A percentile compares a stretch with the other conserved stretches of the same genome.
Conservation (phyloP, 1,284 basidiomycete species). For the Schizophyllum commune region DNA sequence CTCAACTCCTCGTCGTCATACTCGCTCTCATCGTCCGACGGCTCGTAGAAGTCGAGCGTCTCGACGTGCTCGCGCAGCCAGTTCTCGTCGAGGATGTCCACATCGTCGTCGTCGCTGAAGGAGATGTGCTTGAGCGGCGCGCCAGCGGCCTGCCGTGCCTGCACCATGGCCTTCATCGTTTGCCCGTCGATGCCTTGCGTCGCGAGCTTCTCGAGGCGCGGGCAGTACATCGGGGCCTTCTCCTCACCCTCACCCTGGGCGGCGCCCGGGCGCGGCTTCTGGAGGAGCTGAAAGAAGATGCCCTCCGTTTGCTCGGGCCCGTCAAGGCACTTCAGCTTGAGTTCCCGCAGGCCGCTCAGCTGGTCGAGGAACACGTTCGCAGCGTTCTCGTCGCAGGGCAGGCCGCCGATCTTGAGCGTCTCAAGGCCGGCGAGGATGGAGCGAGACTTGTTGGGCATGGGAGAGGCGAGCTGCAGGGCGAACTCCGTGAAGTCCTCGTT, state of each 20-base stretch:
- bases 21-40: conserved; percentile 36
- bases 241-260: neutral
- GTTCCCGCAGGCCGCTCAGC: conserved; percentile 31
- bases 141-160: conserved; percentile 30
- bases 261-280: conserved; percentile 8
- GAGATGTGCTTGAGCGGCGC: conserved; percentile 36
- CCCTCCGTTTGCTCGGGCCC: conserved; percentile 17
- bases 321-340: conserved; percentile 37
- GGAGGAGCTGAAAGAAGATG: conserved; percentile 33
- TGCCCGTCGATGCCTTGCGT: conserved; percentile 34
- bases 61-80: conserved; percentile 43
- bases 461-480: conserved; percentile 30
- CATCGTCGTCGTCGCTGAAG: conserved; percentile 32
- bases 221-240: conserved; percentile 24
- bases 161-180: conserved; percentile 36
- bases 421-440: conserved; percentile 38
- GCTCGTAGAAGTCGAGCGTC: conserved; percentile 40
- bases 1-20: conserved; percentile 23
- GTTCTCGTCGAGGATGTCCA: conserved; percentile 27
- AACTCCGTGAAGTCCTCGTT: conserved; percentile 41
- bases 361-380: conserved; percentile 34
- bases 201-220: conserved; percentile 35
- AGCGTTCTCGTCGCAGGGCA: conserved; percentile 30
- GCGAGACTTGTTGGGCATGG: conserved; percentile 24
- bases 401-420: conserved; percentile 38